phyloP scores from a whole-genome alignment of 768 basidiomycete species.

The Paxillus involutus region DNA sequence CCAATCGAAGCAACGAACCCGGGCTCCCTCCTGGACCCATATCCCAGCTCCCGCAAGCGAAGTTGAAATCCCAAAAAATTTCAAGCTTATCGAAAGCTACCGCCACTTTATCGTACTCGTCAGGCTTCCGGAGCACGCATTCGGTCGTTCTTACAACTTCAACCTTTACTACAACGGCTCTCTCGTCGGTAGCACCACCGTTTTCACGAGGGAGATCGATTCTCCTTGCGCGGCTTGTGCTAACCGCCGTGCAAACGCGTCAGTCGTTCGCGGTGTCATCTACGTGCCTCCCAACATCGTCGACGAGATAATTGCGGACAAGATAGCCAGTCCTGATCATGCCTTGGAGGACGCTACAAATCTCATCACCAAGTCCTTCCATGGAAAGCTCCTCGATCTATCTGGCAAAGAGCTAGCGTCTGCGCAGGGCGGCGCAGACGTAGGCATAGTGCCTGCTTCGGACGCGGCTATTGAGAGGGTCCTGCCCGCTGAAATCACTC shows the following conservation, averaged over 20 bases:
- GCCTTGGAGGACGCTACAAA: slow-evolving; percentile 9
- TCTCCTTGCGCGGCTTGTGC: slow-evolving; percentile 27
- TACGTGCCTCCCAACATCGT: slow-evolving; percentile 18
- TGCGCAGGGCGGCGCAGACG: slow-evolving; percentile 11
- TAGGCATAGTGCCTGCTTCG: not conserved
- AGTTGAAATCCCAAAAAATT: slow-evolving; percentile 10
- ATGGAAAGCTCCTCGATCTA: slow-evolving; percentile 15
- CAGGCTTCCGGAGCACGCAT: slow-evolving; percentile 22
- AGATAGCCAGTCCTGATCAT: not conserved
- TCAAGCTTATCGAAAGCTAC: slow-evolving; percentile 17
- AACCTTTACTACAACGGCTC: slow-evolving; percentile 14
- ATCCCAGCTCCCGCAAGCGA: slow-evolving; percentile 6
- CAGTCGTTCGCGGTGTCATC: slow-evolving; percentile 26
- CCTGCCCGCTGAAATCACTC: slow-evolving; percentile 19
- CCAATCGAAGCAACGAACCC: not conserved
- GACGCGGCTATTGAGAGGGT: slow-evolving; percentile 6
- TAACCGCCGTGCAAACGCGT: slow-evolving; percentile 9
- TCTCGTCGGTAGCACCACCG: slow-evolving; percentile 20
- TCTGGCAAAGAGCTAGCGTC: slow-evolving; percentile 11
- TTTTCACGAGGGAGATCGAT: slow-evolving; percentile 21
- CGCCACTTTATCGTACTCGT: slow-evolving; percentile 27
- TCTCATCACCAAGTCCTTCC: slow-evolving; percentile 13
- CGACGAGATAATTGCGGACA: slow-evolving; percentile 17
- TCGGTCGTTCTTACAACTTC: slow-evolving; percentile 24
- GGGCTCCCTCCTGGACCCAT: not conserved